A percentile compares a stretch with the other conserved stretches of the same genome.
These are phyloP conservation scores for Botrytis fragariae DNA, from an alignment of 2,329 filamentous ascomycete genomes.

Conservation along the genomic window DNA sequence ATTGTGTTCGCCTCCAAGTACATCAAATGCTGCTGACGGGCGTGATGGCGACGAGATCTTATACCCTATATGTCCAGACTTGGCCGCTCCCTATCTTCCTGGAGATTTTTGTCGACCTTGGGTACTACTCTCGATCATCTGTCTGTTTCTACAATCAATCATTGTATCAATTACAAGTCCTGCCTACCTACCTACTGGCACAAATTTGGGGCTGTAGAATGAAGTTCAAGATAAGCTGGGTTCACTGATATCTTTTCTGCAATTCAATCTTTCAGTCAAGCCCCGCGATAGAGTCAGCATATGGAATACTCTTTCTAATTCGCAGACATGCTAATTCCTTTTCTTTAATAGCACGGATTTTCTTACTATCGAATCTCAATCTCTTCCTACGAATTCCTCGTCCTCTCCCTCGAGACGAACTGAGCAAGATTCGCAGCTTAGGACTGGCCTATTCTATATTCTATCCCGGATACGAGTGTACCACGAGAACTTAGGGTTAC, in stretches of 20 bases:
- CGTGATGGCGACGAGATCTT: not conserved
- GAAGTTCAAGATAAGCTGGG: not conserved
- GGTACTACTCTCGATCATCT: not conserved
- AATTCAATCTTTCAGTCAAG: not conserved
- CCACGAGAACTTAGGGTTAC: not conserved
- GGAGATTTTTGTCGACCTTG: not conserved
- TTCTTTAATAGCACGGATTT: not conserved
- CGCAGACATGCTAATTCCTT: not conserved
- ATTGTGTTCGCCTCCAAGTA: not conserved
- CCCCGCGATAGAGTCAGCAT: not conserved
- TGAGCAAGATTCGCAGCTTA: not conserved
- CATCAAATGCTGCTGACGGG: not conserved
- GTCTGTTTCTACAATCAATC: not conserved
- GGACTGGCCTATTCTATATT: not conserved
- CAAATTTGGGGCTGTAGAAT: not conserved
- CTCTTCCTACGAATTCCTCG: not conserved
- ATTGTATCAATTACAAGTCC: not conserved
- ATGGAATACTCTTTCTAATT: accelerated
- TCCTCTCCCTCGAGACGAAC: not conserved
- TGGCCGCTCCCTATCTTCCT: not conserved
- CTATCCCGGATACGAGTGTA: not conserved
- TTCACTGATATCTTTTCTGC: not conserved
- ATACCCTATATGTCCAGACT: not conserved
- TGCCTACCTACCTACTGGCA: no score
- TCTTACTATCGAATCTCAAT: not conserved